Conservation (phyloP, 306 rosid species). For the Trifolium repens region DNA sequence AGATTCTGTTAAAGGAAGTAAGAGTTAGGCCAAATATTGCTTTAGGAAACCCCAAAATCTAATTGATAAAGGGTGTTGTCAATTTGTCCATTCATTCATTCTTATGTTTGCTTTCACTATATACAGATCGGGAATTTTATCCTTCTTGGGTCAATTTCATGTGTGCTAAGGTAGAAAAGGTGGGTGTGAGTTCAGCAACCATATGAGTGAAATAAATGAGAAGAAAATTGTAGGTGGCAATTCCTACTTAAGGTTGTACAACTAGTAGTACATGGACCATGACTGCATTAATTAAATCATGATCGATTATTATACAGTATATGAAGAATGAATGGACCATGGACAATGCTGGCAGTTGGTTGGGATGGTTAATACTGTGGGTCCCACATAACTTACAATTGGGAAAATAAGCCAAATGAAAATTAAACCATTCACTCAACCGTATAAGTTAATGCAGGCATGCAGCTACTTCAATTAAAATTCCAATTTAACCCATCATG, state of each 20-base stretch:
- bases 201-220: slow-evolving; percentile 41
- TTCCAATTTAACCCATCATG: slow-evolving; percentile 16
- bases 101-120: background rate
- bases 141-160: slow-evolving; percentile 34
- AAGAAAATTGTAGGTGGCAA: slow-evolving; percentile 29
- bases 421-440: slow-evolving; percentile 21
- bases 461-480: slow-evolving; percentile 4
- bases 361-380: slow-evolving; percentile 52
- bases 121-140: background rate
- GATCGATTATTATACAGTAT: slow-evolving; percentile 9
- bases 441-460: slow-evolving; percentile 23
- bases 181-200: slow-evolving; percentile 29
- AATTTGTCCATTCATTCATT: slow-evolving; percentile 18
- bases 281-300: slow-evolving; percentile 38
- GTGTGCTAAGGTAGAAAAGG: background rate
- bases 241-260: background rate
- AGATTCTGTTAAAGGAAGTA: background rate
- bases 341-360: slow-evolving; percentile 45
- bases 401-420: background rate
- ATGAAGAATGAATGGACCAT: slow-evolving; percentile 40
- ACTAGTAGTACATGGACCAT: slow-evolving; percentile 23
- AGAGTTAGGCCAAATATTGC: slow-evolving; percentile 15
- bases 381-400: slow-evolving; percentile 40
- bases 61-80: slow-evolving; percentile 2
- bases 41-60: slow-evolving; percentile 2